A percentile compares a stretch with the other conserved stretches of the same genome.
These are phyloP conservation scores for Penicillium sp. DNA, from an alignment of 2,329 filamentous ascomycete species.

Conservation along the genomic window DNA sequence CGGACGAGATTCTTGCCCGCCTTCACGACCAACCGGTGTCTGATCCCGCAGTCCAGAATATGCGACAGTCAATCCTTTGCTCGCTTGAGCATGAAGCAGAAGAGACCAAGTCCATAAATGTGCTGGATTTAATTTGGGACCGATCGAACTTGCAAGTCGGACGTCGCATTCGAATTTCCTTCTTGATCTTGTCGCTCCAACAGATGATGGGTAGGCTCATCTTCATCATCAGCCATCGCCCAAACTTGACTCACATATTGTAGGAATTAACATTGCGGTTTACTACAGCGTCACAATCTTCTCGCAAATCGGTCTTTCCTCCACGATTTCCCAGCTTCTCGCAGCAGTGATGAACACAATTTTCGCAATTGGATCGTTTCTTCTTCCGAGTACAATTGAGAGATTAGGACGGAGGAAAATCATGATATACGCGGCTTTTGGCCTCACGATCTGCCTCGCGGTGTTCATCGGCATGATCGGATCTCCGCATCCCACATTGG, in stretches of 20 bases:
- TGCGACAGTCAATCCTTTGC: background rate
- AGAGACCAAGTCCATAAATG: background rate
- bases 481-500: background rate
- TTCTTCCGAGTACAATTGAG: conserved; percentile 1
- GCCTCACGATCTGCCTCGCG: background rate
- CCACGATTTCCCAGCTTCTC: background rate
- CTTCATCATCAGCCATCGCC: background rate
- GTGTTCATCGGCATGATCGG: conserved; percentile 3
- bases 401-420: background rate
- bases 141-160: background rate
- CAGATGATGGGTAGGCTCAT: background rate
- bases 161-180: conserved; percentile 1
- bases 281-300: conserved; percentile 1
- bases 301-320: background rate
- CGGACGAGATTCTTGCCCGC: background rate
- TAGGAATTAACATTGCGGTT: background rate
- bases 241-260: background rate
- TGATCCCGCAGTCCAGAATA: background rate
- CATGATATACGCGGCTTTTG: background rate
- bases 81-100: background rate
- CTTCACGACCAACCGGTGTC: background rate
- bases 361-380: background rate
- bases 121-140: background rate
- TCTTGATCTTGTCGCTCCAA: background rate
- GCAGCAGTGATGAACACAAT: conserved; percentile 2